Base-by-base conservation (phyloP, 129 eudicot genomes). In the Chrysanthemum lavandulifolium region DNA sequence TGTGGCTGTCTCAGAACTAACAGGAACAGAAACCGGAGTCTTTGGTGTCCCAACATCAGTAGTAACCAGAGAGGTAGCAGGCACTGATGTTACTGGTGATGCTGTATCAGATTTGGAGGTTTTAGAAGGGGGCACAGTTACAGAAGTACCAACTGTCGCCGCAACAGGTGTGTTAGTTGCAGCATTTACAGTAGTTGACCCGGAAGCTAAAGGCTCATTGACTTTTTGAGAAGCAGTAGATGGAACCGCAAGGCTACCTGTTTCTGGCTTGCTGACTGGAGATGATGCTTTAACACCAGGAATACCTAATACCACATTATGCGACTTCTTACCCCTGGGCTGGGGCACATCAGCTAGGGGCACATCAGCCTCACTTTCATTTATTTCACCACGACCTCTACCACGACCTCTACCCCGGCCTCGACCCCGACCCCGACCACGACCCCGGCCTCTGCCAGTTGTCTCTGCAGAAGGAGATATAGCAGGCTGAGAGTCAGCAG, bases 331-430 rank as follows among this genome's bases (percentile, higher is more conserved):
- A 45, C 88, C 96, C 82, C 83, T 85, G 23, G 82, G 83, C 67
- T 36, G 67, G 45, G 83, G 78, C 51, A 75, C 69, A 80, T 84
- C 87, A 36, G 49, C 87, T 47, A 76, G 36, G 47, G 47, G 47
- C 47, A 40, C 47, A 40, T 40, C 47, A 40, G 10, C 47, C 47
- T 66, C 89, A 77, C 70, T 80, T 79, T 82, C 85, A 67, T 80
- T 59, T 65, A 78, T 82, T 23, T 84, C 88, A 57, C 91, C 96
- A 73, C 91, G 85, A 11, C 90, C 91, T 58, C 91, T 71, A 13
- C 91, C 91, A 0, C 87, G 82, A 12, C 89, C 88, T 1, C 87
- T 80, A 9, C 89, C 88, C 3, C 81, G 81, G 1, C 78, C 73
- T n/a, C 85, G 71, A 40, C 86, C 86, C 18, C 86, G 75, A 21